Evolutionary conservation across 345 rosid species (phyloP), one percentile per base, ranked within the genome.

Genomic region (Citrus glauca): DNA sequence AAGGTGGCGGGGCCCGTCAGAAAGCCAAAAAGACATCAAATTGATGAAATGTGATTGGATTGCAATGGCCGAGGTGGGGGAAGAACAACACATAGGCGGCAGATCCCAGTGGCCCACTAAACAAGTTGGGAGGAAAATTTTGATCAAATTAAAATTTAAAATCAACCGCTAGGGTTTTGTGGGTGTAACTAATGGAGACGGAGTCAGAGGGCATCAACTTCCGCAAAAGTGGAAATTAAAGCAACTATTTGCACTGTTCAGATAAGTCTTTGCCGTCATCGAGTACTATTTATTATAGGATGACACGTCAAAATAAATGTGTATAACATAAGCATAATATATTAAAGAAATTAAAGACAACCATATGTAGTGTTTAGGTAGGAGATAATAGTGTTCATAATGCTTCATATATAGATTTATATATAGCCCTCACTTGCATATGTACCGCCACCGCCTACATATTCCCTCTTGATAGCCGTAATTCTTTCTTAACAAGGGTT

Each of bases 181-280:
- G 50, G 50, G 50, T 13, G 50, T 13, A 13, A 45, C 9, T 45
- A 45, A 61, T 78, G 76, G 71, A 32, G 69, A 38, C 64, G 1
- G 76, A 78, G 81, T 78, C 81, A 78, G 76, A 78, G 33, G 4
- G 61, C 81, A 78, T 63, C 74, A 27, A 59, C 50, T 60, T 64
- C 4, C 38, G 25, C 64, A 37, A 13, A 56, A 76, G 79, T 76
- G 79, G 79, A 76, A 27, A 48, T 55, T 17, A 70, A 75, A 25
- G 20, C 64, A 27, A 62, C 38, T 6, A 20, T 11, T 0, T 16
- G 45, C 8, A 42, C 42, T 37, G 35, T 35, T 63, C 37, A 6
- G 38, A 16, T n/a, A 24, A 7, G 32, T 50, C 40, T 14, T 50
- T 38, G 3, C 9, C 40, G 11, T 71, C 62, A 71, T 30, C 74